Evolutionary conservation across 2,329 filamentous ascomycete genomes (phyloP), one percentile per base, ranked within the genome.

Genomic region (Epichloe coenophiala): DNA sequence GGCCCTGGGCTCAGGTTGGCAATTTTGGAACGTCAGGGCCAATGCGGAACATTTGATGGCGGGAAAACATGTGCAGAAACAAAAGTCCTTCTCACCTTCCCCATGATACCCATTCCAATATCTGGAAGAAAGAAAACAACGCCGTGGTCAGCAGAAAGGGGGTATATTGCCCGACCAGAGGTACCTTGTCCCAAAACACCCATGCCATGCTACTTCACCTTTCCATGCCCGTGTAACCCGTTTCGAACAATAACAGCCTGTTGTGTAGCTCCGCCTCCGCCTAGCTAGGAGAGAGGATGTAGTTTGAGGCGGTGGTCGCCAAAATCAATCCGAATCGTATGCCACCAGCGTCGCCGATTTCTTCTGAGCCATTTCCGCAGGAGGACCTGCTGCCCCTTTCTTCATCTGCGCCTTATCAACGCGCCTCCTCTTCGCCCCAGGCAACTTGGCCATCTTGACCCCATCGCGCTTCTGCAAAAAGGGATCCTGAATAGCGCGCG

Each of bases 401-500:
- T 31, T 4, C 27, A 4, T 31, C 27, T 38, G 23, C 49, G 52
- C 46, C 15, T 54, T 50, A 5, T 50, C 39, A 3, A 54, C 49
- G 3, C 71, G 67, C 60, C 78, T 82, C 58, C 76, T 70, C 60
- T 81, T 82, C 15, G 81, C 64, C 0, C 77, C 78, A 0, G 68
- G 68, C n/a, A 78, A 60, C 40, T 65, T 62, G 2, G 63, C 45
- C 1, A 54, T 52, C 48, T 60, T 66, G 3, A 49, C 45, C 37
- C 59, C 57, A 47, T 57, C 3, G 43, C 54, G 9, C 42, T 59
- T 55, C 0, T 60, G 53, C 4, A 71, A 60, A 95, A 96, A 96
- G 0, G 90, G 90, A 61, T 95, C 88, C 19, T 81, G 75, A 0
- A 72, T 72, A 3, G 80, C 80, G 19, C 86, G 76, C 0, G 88